These are phyloP conservation scores for Collybia nuda DNA, from an alignment of 768 basidiomycete genomes.

Conservation along the genomic window DNA sequence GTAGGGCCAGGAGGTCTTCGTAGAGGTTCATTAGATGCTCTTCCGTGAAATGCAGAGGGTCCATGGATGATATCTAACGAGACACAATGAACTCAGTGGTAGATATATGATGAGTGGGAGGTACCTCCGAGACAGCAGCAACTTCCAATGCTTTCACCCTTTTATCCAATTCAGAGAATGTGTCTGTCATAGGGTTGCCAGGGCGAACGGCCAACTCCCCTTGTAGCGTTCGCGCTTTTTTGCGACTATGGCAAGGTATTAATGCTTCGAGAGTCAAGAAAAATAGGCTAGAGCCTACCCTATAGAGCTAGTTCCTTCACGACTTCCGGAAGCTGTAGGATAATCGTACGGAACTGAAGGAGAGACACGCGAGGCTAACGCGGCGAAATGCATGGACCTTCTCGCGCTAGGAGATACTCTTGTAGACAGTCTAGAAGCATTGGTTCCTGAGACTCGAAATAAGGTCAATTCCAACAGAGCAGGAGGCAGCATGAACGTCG, in stretches of 20 bases:
- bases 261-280: not conserved
- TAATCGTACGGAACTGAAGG: conserved; percentile 5
- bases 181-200: conserved; percentile 9
- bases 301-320: not conserved
- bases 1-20: conserved; percentile 41
- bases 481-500: conserved; percentile 22
- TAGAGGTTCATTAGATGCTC: conserved; percentile 41
- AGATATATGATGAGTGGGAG: conserved; percentile 6
- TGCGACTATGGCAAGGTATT: no score
- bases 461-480: conserved; percentile 26
- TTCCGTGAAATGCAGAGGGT: conserved; percentile 38
- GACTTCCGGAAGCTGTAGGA: not conserved
- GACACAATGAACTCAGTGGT: not conserved
- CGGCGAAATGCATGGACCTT: conserved; percentile 17
- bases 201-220: conserved; percentile 16
- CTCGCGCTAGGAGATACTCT: conserved; percentile 1
- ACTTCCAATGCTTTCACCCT: conserved; percentile 36
- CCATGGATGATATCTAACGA: conserved; percentile 28
- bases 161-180: conserved; percentile 28
- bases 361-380: conserved; percentile 13
- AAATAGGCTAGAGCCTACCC: no score
- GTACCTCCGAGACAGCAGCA: conserved; percentile 32
- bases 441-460: conserved; percentile 16
- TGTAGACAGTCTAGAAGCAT: conserved; percentile 8
- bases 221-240: no score